Evolutionary conservation across 2,329 filamentous ascomycete species (phyloP).

Genomic region (Aspergillus tubingensis): DNA sequence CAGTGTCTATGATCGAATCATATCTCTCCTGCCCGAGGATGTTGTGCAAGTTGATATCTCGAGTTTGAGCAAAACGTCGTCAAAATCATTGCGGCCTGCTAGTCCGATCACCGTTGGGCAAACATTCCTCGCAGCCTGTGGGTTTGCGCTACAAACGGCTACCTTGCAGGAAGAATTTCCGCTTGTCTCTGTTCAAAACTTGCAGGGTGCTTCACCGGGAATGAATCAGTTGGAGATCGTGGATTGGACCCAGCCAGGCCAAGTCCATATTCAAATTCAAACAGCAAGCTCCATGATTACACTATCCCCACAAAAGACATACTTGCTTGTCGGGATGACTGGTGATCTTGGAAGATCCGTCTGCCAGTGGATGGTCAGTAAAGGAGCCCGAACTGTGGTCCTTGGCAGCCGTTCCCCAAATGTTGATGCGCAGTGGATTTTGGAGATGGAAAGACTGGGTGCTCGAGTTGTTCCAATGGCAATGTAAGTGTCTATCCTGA

Average conservation of each 20-base stretch:
- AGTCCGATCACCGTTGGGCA: neutral
- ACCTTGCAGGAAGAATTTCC: neutral
- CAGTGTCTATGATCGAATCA: neutral
- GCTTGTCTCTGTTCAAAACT: neutral
- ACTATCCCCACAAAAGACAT: neutral
- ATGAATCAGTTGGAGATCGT: neutral
- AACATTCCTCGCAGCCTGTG: neutral
- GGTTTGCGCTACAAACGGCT: neutral
- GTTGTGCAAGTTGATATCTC: neutral
- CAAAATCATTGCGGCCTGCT: neutral
- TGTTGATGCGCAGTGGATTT: conserved; percentile 3
- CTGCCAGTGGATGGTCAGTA: conserved; percentile 2
- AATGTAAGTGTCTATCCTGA: neutral
- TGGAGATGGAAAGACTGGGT: conserved; percentile 1
- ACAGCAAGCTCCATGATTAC: conserved; percentile 1
- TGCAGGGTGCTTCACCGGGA: neutral
- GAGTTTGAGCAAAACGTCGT: neutral
- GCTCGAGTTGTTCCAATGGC: neutral
- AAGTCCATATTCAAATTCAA: neutral
- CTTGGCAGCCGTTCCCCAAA: conserved; percentile 2
- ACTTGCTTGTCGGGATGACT: conserved; percentile 4
- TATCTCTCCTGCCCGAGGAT: neutral
- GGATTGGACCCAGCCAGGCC: neutral
- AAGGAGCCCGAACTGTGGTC: conserved; percentile 3
- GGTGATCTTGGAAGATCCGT: conserved; percentile 5